Conservation (phyloP, 75 land plant genomes). For the Selaginella moellendorffii region DNA sequence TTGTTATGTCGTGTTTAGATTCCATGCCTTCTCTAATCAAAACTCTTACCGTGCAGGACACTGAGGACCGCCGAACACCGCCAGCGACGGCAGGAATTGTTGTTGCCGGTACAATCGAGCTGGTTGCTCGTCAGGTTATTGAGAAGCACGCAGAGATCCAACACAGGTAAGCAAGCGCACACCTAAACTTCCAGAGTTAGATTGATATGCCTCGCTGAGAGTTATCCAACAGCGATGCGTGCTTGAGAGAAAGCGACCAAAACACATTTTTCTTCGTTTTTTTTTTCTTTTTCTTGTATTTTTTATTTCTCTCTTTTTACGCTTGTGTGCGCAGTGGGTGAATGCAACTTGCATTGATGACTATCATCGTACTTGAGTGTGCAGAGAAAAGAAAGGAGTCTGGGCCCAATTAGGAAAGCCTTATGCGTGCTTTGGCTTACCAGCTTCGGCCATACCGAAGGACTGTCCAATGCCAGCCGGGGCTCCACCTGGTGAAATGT, state of each 20-base stretch:
- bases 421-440: constrained; percentile 22
- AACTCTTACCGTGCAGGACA: not conserved
- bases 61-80: constrained; percentile 2
- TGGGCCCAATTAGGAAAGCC: constrained; percentile 26
- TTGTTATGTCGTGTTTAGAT: no score
- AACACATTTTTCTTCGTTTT: no score
- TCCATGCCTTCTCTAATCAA: no score
- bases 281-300: no score
- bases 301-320: no score
- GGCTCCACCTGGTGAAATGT: constrained; percentile 7
- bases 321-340: no score
- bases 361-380: no score
- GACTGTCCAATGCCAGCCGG: constrained; percentile 16
- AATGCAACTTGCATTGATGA: no score
- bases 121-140: constrained; percentile 13
- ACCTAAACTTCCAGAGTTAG: no score
- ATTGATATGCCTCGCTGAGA: no score
- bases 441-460: constrained; percentile 12
- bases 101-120: constrained; percentile 11
- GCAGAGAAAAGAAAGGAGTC: constrained; percentile 23
- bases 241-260: no score
- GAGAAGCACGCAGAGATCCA: constrained; percentile 10
- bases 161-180: constrained; percentile 8
- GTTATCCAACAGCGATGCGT: no score
- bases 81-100: constrained; percentile 6